A percentile compares a stretch with the other conserved stretches of the same genome.
Evolutionary conservation across 2,329 filamentous ascomycete species (phyloP).

Genomic region (Keithomyces neogunnii): DNA sequence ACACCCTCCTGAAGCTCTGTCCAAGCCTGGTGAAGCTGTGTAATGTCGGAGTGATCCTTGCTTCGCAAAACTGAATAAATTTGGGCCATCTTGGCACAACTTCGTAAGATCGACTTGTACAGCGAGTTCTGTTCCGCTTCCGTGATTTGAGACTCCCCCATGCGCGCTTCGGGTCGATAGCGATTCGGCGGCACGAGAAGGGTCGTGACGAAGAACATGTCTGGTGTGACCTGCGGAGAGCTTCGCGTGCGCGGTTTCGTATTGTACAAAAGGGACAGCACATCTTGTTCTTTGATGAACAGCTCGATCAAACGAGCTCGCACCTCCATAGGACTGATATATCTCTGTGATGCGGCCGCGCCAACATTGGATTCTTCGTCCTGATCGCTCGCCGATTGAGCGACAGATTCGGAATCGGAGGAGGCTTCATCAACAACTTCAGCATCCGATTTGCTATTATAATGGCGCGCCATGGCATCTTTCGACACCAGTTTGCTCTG

Average conservation of each 20-base stretch:
- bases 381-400: constrained; percentile 16
- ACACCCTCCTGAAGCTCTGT: constrained; percentile 79
- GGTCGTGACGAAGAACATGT: constrained; percentile 91
- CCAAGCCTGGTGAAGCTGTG: constrained; percentile 73
- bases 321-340: constrained; percentile 77
- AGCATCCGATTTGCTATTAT: constrained; percentile 31
- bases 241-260: constrained; percentile 57
- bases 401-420: constrained; percentile 59
- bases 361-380: constrained; percentile 24
- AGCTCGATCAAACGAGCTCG: constrained; percentile 67
- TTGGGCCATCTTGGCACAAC: constrained; percentile 63
- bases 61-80: constrained; percentile 48
- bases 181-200: constrained; percentile 87
- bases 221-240: constrained; percentile 52
- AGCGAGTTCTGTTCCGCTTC: constrained; percentile 84
- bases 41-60: constrained; percentile 42
- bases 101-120: constrained; percentile 75
- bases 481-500: constrained; percentile 56
- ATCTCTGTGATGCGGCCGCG: constrained; percentile 47
- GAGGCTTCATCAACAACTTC: constrained; percentile 24
- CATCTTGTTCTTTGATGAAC: constrained; percentile 79
- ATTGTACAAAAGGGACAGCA: constrained; percentile 78
- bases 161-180: constrained; percentile 79
- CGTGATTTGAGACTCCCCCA: constrained; percentile 70
- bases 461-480: constrained; percentile 54